Percentiles rank a stretch among this genome's conserved stretches.
These are phyloP conservation scores for Pyrenopolyporus hunteri DNA, from an alignment of 495 filamentous ascomycete species.

Conservation along the genomic window DNA sequence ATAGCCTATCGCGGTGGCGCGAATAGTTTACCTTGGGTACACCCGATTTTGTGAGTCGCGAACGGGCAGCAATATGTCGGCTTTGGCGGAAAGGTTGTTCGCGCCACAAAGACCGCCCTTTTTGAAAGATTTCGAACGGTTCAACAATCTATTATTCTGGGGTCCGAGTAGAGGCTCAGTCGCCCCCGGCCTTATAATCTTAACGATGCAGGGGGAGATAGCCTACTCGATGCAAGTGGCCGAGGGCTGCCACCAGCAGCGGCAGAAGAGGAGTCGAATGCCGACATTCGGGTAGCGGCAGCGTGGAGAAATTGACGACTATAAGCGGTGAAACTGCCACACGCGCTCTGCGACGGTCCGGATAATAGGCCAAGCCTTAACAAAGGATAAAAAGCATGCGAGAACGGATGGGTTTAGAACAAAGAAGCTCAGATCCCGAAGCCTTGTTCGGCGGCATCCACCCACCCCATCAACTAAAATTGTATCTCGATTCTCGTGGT, in stretches of 20 bases:
- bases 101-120: conserved; percentile 2
- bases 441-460: conserved; percentile 7
- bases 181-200: not conserved
- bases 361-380: conserved; percentile 3
- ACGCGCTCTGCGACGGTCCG: conserved; percentile 6
- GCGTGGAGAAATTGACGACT: conserved; percentile 25
- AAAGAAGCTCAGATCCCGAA: conserved; percentile 11
- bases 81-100: not conserved
- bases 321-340: conserved; percentile 23
- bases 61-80: not conserved
- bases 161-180: not conserved
- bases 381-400: not conserved
- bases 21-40: not conserved
- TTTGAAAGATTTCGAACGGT: not conserved
- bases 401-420: not conserved
- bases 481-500: conserved; percentile 6
- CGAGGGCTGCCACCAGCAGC: conserved; percentile 8
- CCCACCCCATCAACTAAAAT: conserved; percentile 10
- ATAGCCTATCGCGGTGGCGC: not conserved
- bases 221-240: conserved; percentile 10
- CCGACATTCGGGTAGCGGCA: conserved; percentile 28
- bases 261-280: conserved; percentile 13
- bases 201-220: not conserved
- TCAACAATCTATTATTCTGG: too few relatives aligned
- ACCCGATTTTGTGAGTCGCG: too few relatives aligned